Base-by-base conservation (phyloP, 441 rosid genomes). In the Macaranga tanarius region DNA sequence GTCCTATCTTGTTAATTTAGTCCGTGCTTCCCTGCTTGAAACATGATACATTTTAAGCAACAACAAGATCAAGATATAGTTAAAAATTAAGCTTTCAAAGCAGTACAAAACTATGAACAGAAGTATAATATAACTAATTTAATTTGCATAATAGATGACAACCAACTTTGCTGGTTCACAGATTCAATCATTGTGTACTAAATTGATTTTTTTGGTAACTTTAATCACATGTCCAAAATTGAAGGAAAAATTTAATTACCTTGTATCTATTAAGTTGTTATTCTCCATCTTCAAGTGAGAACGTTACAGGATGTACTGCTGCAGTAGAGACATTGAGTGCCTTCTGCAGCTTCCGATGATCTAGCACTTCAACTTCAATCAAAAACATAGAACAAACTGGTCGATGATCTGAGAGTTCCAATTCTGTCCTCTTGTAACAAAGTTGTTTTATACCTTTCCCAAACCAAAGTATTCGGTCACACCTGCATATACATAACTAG, bases 401-500 rank as follows among this genome's bases (percentile, higher is more conserved):
- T 31, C 99, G 89, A 76, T 96, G 99, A 82, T 96, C 99, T 3
- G 99, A 93, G 67, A 88, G 78, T 77, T 58, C 80, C 60, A 86
- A 76, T 51, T 92, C 96, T 58, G 97, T 77, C 52, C 86, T 77
- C 70, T 86, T 84, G 81, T 96, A 96, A 71, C 75, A 87, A 68
- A 85, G 90, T 80, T 96, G 99, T 77, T 83, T 84, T 81, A 92
- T 89, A 68, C 90, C 85, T 82, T 89, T 92, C 56, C 99, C 99
- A 5, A 81, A 67, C 97, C 98, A 96, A 58, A 96, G 87, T 77
- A 96, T 91, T 40, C 99, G 82, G 73, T 95, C 99, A 62, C 99
- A 95, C 98, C 99, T 95, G 84, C 71, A 76, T 50, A 69, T 3
- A 34, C 64, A 42, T 48, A 65, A 63, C 51, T 7, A 22, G 17